phyloP scores from a whole-genome alignment of 768 basidiomycete genomes.

The Leccinum boreale region DNA sequence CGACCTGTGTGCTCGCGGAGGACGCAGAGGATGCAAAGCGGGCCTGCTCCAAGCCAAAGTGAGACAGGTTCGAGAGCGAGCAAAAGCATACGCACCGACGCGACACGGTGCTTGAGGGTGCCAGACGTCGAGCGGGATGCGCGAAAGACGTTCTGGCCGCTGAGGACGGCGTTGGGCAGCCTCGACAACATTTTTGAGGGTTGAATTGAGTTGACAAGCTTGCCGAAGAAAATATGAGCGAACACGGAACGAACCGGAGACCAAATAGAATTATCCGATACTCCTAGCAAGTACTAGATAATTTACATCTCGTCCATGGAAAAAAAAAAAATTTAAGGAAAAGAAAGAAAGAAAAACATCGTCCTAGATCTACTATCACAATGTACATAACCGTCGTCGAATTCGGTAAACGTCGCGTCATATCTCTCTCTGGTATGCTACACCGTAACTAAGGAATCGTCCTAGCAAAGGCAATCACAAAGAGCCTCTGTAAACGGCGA shows the following conservation, averaged over 20 bases:
- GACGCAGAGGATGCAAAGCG: slow-evolving; percentile 71
- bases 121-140: slow-evolving; percentile 43
- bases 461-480: slow-evolving; percentile 66
- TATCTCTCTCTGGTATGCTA: slow-evolving; percentile 17
- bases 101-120: slow-evolving; percentile 42
- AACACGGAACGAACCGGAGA: slow-evolving; percentile 51
- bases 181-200: slow-evolving; percentile 76
- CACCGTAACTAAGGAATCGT: slow-evolving; percentile 5
- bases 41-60: slow-evolving; percentile 40
- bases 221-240: slow-evolving; percentile 34
- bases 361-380: slow-evolving; percentile 8
- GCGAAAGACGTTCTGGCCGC: slow-evolving; percentile 48
- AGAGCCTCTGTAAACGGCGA: slow-evolving; percentile 47
- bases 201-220: slow-evolving; percentile 37
- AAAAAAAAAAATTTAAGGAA: background rate
- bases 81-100: slow-evolving; percentile 42
- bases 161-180: slow-evolving; percentile 73
- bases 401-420: slow-evolving; percentile 9
- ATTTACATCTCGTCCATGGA: slow-evolving; percentile 25
- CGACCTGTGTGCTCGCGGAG: slow-evolving; percentile 61
- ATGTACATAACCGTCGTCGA: slow-evolving; percentile 18
- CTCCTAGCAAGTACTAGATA: slow-evolving; percentile 16
- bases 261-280: slow-evolving; percentile 20
- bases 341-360: background rate
- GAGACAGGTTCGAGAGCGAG: slow-evolving; percentile 12